phyloP scores from a whole-genome alignment of 495 filamentous ascomycete genomes.

The Zalerion maritima region DNA sequence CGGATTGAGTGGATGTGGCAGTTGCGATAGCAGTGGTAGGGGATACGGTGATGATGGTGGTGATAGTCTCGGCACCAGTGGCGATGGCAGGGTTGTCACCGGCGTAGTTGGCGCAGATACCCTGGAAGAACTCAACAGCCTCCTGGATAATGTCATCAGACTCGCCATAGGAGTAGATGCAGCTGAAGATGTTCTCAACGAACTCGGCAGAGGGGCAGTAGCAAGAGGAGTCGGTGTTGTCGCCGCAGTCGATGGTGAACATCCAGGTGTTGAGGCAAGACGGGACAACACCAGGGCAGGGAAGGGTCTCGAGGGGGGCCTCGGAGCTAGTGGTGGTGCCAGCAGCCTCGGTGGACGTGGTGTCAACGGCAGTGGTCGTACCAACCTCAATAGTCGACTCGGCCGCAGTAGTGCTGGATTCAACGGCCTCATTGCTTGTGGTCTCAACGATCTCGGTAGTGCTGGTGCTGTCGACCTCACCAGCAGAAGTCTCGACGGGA shows the following conservation, averaged over 20 bases:
- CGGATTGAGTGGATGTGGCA: slow-evolving; percentile 27
- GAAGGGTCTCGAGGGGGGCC: slow-evolving; percentile 24
- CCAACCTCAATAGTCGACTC: slow-evolving; percentile 1
- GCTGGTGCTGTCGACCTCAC: slow-evolving; percentile 6
- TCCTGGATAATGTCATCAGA: slow-evolving; percentile 48
- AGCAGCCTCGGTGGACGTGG: slow-evolving; percentile 7
- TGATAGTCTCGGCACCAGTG: slow-evolving; percentile 43
- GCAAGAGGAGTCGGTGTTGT: slow-evolving; percentile 72
- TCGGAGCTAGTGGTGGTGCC: slow-evolving; percentile 25
- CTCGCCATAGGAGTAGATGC: slow-evolving; percentile 62
- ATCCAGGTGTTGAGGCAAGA: slow-evolving; percentile 92
- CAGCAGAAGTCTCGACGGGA: slow-evolving; percentile 4
- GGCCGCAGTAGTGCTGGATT: slow-evolving; percentile 1
- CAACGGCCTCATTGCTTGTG: slow-evolving; percentile 1
- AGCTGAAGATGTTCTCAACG: slow-evolving; percentile 66
- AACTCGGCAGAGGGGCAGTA: slow-evolving; percentile 72
- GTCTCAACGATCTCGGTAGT: slow-evolving; percentile 8
- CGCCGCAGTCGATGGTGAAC: slow-evolving; percentile 54
- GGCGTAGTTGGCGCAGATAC: slow-evolving; percentile 71
- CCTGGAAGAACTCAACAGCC: slow-evolving; percentile 74
- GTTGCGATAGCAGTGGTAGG: slow-evolving; percentile 30
- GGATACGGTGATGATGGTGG: slow-evolving; percentile 37
- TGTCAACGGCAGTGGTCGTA: slow-evolving; percentile 8
- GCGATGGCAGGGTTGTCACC: slow-evolving; percentile 71
- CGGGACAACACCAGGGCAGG: slow-evolving; percentile 64